phyloP scores from a whole-genome alignment of 129 eudicot genomes.

The Chrysanthemum seticuspe region DNA sequence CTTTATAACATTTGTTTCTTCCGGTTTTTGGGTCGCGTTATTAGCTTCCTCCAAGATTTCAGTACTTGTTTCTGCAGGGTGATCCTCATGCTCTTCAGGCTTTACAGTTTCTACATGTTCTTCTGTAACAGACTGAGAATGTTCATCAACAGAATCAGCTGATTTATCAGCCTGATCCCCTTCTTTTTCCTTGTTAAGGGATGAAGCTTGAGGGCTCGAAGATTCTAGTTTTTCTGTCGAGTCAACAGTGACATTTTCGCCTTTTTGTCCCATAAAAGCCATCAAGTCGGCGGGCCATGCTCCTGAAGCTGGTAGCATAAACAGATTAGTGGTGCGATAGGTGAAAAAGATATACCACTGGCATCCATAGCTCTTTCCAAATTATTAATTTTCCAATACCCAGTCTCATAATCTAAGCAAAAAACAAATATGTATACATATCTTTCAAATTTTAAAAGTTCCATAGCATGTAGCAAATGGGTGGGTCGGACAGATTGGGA shows the following conservation, averaged over 20 bases:
- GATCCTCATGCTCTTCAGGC: slow-evolving; percentile 35
- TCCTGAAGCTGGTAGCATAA: slow-evolving; percentile 52
- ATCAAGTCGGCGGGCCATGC: slow-evolving; percentile 50
- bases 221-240: slow-evolving; percentile 38
- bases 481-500: not conserved
- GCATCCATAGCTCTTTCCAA: not conserved
- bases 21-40: not conserved
- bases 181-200: slow-evolving; percentile 40
- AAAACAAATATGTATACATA: slow-evolving; percentile 14
- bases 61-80: slow-evolving; percentile 25
- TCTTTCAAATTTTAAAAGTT: not conserved
- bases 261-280: slow-evolving; percentile 65
- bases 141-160: slow-evolving; percentile 30
- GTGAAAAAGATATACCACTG: not conserved
- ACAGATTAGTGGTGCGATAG: slow-evolving; percentile 7
- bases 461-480: not conserved
- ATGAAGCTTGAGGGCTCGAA: slow-evolving; percentile 26
- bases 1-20: slow-evolving; percentile 20
- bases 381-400: slow-evolving; percentile 18
- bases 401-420: slow-evolving; percentile 8
- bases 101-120: slow-evolving; percentile 32
- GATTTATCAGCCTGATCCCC: slow-evolving; percentile 32
- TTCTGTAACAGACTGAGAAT: slow-evolving; percentile 33
- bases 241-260: slow-evolving; percentile 41
- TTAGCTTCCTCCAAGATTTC: slow-evolving; percentile 26